A percentile compares a stretch with the other conserved stretches of the same genome.
phyloP scores from a whole-genome alignment of 2,329 filamentous ascomycete species.

The Microsporum ferrugineum region DNA sequence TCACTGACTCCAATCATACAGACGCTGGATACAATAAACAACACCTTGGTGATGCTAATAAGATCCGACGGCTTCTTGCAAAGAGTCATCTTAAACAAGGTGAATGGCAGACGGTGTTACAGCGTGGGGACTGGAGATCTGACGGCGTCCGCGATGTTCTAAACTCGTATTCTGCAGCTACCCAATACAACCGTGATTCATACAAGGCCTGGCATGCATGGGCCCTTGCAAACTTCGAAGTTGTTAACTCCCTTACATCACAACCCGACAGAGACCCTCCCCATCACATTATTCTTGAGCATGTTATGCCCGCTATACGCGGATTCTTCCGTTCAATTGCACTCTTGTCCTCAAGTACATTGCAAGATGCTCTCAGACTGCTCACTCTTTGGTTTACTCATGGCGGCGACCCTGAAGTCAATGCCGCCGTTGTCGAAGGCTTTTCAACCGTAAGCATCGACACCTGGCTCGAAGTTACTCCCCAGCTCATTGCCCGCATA shows the following conservation, averaged over 20 bases:
- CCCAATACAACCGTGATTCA: constrained; percentile 85
- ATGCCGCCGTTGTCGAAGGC: constrained; percentile 75
- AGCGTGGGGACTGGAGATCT: constrained; percentile 80
- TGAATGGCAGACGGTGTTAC: constrained; percentile 82
- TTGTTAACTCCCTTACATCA: constrained; percentile 70
- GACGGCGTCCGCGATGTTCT: constrained; percentile 80
- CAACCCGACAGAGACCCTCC: constrained; percentile 53
- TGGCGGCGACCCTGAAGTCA: constrained; percentile 79
- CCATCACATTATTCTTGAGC: constrained; percentile 60
- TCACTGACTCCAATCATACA: constrained; percentile 29
- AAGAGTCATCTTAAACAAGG: constrained; percentile 95
- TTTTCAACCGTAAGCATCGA: constrained; percentile 88
- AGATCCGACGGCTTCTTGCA: constrained; percentile 61
- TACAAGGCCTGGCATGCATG: constrained; percentile 99
- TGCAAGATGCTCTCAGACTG: constrained; percentile 87
- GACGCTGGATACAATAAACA: constrained; percentile 30
- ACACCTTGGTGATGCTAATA: constrained; percentile 40
- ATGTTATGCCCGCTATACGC: constrained; percentile 86
- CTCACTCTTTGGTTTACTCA: constrained; percentile 95
- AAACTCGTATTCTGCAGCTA: constrained; percentile 81
- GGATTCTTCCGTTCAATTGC: constrained; percentile 98
- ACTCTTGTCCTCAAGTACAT: constrained; percentile 76
- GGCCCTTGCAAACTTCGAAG: constrained; percentile 96
- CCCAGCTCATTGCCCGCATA: constrained; percentile 92
- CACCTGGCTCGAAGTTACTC: constrained; percentile 97